These are phyloP conservation scores for Hygrocybe coccinea DNA, from an alignment of 768 basidiomycete species.

Conservation along the genomic window DNA sequence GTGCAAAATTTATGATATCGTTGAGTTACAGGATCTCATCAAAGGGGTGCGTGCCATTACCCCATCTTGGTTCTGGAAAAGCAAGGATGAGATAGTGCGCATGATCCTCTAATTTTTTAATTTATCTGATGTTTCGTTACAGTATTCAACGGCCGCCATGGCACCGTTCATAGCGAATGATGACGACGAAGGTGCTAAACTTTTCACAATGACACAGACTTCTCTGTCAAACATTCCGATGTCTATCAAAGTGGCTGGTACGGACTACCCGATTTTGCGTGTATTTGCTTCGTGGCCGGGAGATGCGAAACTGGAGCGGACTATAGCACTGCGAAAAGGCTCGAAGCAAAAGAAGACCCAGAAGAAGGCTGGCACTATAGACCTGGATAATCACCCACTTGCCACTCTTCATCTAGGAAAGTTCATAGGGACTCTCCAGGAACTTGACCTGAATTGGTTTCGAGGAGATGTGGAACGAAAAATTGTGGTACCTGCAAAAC, in stretches of 20 bases:
- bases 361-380: not conserved
- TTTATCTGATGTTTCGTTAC: constrained; percentile 1
- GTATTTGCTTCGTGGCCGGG: constrained; percentile 7
- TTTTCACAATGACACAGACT: not conserved
- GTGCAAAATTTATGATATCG: constrained; percentile 1
- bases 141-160: not conserved
- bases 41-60: constrained; percentile 5
- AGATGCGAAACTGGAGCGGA: not conserved
- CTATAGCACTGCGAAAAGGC: not conserved
- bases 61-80: constrained; percentile 10
- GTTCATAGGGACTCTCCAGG: not conserved
- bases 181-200: not conserved
- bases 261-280: constrained; percentile 3
- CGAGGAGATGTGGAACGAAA: constrained; percentile 2
- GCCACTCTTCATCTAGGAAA: constrained; percentile 5
- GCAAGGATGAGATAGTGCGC: constrained; percentile 3
- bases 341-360: not conserved
- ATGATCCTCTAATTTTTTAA: not conserved
- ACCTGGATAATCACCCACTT: constrained; percentile 1
- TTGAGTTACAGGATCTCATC: not conserved
- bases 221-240: not conserved
- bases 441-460: not conserved
- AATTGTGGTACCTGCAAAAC: not conserved
- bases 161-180: constrained; percentile 1
- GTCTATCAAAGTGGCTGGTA: not conserved